Evolutionary conservation across 257 asterid species (phyloP).

Genomic region (Solanum infundibuliforme): DNA sequence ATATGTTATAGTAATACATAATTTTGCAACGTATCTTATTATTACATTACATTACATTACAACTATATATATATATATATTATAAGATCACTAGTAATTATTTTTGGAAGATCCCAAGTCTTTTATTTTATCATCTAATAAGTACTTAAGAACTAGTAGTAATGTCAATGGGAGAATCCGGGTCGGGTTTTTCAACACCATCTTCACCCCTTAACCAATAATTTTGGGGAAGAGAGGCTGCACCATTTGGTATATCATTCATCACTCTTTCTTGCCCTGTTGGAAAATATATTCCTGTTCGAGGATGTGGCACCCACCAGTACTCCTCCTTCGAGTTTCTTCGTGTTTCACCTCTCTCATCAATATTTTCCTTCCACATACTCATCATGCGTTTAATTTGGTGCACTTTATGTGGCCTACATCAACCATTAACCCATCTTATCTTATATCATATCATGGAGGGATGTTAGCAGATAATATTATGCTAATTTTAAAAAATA

Average conservation of each 20-base stretch:
- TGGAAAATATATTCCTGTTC: constrained; percentile 44
- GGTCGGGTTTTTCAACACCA: constrained; percentile 27
- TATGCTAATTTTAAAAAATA: too few relatives aligned
- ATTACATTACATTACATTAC: not conserved
- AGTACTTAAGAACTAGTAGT: not conserved
- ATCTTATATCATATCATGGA: too few relatives aligned
- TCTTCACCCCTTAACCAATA: constrained; percentile 35
- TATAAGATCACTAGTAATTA: not conserved
- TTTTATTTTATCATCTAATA: not conserved
- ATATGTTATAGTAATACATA: not conserved
- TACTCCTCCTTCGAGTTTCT: not conserved
- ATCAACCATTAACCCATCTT: not conserved
- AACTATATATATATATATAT: not conserved
- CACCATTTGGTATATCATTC: constrained; percentile 32
- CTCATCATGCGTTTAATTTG: not conserved
- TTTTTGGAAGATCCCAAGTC: not conserved
- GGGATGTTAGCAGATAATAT: too few relatives aligned
- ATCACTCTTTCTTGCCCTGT: constrained; percentile 33
- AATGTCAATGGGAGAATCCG: not conserved
- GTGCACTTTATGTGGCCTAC: not conserved
- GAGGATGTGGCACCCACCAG: constrained; percentile 38
- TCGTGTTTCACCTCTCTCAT: not conserved
- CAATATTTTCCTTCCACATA: not conserved
- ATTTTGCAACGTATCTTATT: not conserved
- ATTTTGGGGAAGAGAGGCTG: constrained; percentile 26